Percentiles rank a stretch among this genome's conserved stretches.
phyloP scores from a whole-genome alignment of 352 stramenopile species.

The Salisapilia sapeloensis region DNA sequence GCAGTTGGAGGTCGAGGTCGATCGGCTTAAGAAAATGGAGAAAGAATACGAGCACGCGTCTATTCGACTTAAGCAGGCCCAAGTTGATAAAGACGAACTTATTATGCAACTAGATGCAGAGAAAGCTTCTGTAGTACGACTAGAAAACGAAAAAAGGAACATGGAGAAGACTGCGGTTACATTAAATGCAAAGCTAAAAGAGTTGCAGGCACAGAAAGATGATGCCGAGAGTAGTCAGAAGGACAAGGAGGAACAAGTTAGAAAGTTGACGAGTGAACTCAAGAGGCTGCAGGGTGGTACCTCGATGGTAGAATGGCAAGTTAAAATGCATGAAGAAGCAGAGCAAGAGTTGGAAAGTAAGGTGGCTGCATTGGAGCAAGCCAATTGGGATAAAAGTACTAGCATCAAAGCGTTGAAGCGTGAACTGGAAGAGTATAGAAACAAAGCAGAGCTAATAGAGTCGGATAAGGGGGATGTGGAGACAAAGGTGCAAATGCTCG shows the following conservation, averaged over 20 bases:
- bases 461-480: slow-evolving; percentile 3
- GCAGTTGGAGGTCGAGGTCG: no score
- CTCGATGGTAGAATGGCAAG: slow-evolving; percentile 4
- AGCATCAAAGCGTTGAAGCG: slow-evolving; percentile 5
- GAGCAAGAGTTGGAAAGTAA: slow-evolving; percentile 7
- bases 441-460: slow-evolving; percentile 8
- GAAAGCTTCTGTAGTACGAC: no score
- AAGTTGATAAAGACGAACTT: no score
- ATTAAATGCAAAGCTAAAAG: slow-evolving; percentile 1
- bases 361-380: slow-evolving; percentile 8
- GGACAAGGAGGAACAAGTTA: background rate
- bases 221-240: no score
- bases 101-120: no score
- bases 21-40: no score
- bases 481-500: slow-evolving; percentile 10
- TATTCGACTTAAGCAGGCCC: no score
- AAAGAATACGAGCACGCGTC: no score
- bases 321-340: slow-evolving; percentile 10
- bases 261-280: background rate
- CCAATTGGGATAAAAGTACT: slow-evolving; percentile 3
- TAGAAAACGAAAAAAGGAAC: no score
- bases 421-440: slow-evolving; percentile 7
- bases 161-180: no score
- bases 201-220: slow-evolving; percentile 1
- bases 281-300: background rate